phyloP scores from a whole-genome alignment of 2,329 filamentous ascomycete genomes.

The Neoscytalidium dimidiatum region DNA sequence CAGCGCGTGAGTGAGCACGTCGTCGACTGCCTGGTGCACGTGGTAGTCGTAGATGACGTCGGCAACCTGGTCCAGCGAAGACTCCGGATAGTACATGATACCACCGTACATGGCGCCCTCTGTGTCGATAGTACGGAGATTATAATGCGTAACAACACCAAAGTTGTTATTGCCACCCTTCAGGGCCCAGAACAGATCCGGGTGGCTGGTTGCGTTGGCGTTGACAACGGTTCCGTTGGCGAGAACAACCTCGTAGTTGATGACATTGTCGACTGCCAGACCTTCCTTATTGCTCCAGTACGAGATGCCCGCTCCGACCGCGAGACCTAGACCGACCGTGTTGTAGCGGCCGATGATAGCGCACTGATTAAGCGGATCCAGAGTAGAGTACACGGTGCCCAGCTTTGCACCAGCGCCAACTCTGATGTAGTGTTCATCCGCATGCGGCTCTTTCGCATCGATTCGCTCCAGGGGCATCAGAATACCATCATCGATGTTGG shows the following conservation, averaged over 20 bases:
- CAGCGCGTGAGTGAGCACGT: neutral
- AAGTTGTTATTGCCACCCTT: slow-evolving; percentile 38
- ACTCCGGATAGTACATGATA: slow-evolving; percentile 25
- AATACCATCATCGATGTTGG: slow-evolving; percentile 45
- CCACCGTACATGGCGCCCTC: slow-evolving; percentile 38
- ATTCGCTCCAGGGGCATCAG: slow-evolving; percentile 43
- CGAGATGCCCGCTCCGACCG: slow-evolving; percentile 19
- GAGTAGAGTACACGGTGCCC: slow-evolving; percentile 30
- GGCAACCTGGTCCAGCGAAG: neutral
- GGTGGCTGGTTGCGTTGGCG: slow-evolving; percentile 27
- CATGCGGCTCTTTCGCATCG: slow-evolving; percentile 25
- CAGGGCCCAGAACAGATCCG: slow-evolving; percentile 40
- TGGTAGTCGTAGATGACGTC: neutral
- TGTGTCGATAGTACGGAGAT: slow-evolving; percentile 21
- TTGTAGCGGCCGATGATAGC: slow-evolving; percentile 29
- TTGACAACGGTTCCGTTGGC: slow-evolving; percentile 30
- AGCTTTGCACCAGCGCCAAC: slow-evolving; percentile 36
- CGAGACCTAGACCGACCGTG: slow-evolving; percentile 20
- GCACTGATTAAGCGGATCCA: slow-evolving; percentile 26
- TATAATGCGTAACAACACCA: slow-evolving; percentile 30
- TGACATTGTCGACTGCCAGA: slow-evolving; percentile 37
- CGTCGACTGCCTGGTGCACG: neutral
- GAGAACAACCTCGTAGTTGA: slow-evolving; percentile 34
- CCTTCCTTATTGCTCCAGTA: slow-evolving; percentile 24
- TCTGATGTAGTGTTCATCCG: slow-evolving; percentile 28